phyloP scores from a whole-genome alignment of 257 asterid species.

The Asclepias syriaca region DNA sequence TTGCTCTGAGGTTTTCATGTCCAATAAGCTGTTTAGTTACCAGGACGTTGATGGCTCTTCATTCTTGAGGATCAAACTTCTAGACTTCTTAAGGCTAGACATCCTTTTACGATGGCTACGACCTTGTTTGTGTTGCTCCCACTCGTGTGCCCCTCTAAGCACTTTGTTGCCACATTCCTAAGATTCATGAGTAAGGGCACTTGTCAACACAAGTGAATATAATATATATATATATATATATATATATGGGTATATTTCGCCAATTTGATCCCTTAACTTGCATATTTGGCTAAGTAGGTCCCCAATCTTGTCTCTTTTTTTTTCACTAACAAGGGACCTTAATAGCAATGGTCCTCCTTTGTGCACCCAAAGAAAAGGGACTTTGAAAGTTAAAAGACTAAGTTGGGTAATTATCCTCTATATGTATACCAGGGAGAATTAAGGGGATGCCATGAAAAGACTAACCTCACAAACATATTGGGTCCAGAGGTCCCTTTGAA shows the following conservation, averaged over 20 bases:
- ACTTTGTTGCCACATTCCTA: constrained; percentile 83
- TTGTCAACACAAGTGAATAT: background rate
- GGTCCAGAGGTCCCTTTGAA: constrained; percentile 70
- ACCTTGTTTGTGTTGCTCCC: constrained; percentile 86
- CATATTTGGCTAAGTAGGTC: too few relatives aligned
- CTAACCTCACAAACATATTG: constrained; percentile 61
- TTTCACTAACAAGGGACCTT: too few relatives aligned
- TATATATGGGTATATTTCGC: too few relatives aligned
- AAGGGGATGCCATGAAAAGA: background rate
- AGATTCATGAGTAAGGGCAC: background rate
- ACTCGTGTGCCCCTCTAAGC: constrained; percentile 84
- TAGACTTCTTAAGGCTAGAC: constrained; percentile 46
- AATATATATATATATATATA: background rate
- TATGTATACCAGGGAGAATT: background rate
- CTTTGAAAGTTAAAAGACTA: too few relatives aligned
- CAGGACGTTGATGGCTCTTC: background rate
- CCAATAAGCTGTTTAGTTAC: background rate
- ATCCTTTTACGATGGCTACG: constrained; percentile 73
- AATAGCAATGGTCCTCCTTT: too few relatives aligned
- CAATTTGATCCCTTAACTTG: too few relatives aligned
- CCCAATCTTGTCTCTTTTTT: too few relatives aligned
- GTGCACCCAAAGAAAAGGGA: too few relatives aligned
- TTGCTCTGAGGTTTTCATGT: too few relatives aligned
- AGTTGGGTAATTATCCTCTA: too few relatives aligned
- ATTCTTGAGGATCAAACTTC: background rate